Evolutionary conservation across 73 alveolate genomes (phyloP).

Genomic region (Tetrahymena elliotti): DNA sequence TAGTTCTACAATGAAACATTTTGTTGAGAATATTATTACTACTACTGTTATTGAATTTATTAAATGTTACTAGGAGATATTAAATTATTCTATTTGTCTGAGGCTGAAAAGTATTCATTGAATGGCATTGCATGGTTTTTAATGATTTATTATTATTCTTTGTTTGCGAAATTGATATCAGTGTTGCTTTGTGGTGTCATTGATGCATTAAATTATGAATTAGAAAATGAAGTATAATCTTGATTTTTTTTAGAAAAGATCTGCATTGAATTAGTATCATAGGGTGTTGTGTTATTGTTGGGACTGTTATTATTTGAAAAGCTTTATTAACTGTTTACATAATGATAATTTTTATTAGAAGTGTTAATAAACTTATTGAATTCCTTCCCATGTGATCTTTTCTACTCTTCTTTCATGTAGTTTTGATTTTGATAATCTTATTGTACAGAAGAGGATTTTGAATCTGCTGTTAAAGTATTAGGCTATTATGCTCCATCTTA

Average conservation of each 20-base stretch:
- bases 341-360: background rate
- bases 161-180: background rate
- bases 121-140: background rate
- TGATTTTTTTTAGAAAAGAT: background rate
- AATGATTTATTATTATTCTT: background rate
- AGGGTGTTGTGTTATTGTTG: background rate
- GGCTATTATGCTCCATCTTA: background rate
- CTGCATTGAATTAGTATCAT: background rate
- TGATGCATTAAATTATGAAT: background rate
- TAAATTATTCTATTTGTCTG: background rate
- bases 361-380: background rate
- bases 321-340: background rate
- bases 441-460: background rate
- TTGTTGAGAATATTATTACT: background rate
- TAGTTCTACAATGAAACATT: background rate
- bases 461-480: background rate
- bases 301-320: background rate
- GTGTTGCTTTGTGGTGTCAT: background rate
- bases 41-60: background rate
- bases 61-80: background rate
- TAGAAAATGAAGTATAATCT: background rate
- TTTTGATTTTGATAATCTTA: background rate
- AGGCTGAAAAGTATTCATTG: background rate
- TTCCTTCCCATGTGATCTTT: background rate
- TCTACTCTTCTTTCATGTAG: background rate